phyloP scores from a whole-genome alignment of 2,329 filamentous ascomycete genomes.

The Grosmannia huntii region DNA sequence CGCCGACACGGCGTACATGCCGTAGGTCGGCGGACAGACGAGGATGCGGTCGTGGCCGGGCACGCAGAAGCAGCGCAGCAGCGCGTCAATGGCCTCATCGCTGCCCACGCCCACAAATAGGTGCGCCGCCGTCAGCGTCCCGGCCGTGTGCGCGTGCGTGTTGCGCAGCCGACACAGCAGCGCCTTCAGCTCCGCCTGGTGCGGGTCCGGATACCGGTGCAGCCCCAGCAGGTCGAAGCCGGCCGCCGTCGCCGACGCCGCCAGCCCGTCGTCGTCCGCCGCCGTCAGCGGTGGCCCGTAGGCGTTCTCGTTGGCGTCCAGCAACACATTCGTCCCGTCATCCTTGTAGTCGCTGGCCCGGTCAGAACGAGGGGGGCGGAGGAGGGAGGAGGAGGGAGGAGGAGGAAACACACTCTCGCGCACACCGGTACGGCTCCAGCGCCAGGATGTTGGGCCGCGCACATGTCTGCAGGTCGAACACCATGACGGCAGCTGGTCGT shows the following conservation, averaged over 20 bases:
- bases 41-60: slow-evolving; percentile 83
- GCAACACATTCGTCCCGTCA: slow-evolving; percentile 85
- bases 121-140: slow-evolving; percentile 63
- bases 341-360: slow-evolving; percentile 85
- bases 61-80: slow-evolving; percentile 84
- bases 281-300: slow-evolving; percentile 68
- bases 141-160: slow-evolving; percentile 65
- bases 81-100: slow-evolving; percentile 91
- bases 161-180: slow-evolving; percentile 79
- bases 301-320: slow-evolving; percentile 97
- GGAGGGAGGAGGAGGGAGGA: slow-evolving; percentile 19
- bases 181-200: slow-evolving; percentile 79
- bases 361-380: neutral
- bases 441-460: slow-evolving; percentile 66
- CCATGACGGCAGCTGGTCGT: slow-evolving; percentile 21
- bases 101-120: slow-evolving; percentile 92
- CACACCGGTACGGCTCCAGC: slow-evolving; percentile 68
- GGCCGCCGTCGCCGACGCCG: slow-evolving; percentile 55
- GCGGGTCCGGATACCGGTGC: slow-evolving; percentile 92
- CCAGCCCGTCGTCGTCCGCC: slow-evolving; percentile 58
- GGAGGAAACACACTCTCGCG: slow-evolving; percentile 51
- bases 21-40: slow-evolving; percentile 92
- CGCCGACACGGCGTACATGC: slow-evolving; percentile 94
- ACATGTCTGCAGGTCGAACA: slow-evolving; percentile 63
- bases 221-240: slow-evolving; percentile 65